Evolutionary conservation across 441 rosid species (phyloP), one percentile per base, ranked within the genome.

Genomic region (Daphne laureola): DNA sequence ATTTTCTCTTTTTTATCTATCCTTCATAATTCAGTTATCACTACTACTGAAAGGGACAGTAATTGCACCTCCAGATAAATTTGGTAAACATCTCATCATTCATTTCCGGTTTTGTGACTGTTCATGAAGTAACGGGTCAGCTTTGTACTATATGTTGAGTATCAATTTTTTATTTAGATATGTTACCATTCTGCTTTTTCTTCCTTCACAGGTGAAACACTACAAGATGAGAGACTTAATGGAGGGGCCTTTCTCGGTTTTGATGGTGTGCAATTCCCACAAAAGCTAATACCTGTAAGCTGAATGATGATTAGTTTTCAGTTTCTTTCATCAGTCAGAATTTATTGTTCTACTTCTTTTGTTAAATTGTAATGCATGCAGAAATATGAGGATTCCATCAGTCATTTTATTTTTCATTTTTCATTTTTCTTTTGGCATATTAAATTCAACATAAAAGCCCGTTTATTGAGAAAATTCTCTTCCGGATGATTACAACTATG

Each of bases 41-140:
- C 67, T 88, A 76, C 79, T 92, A 53, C 63, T 92, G 74, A 86
- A 92, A 84, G 96, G 98, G 67, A 84, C 98, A 51, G 96, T 88
- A 54, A 95, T 92, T 69, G 96, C 98, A 25, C 96, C 98, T 81
- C 96, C 96, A 1, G 98, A 92, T 75, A 92, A 88, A 74, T 92
- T 86, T 79, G 98, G 98, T 92, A 82, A 74, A 58, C 52, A 49
- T 61, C 63, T 61, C 31, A 17, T 54, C 12, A 35, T 68, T 3
- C 55, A 16, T 47, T 40, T 25, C 9, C n/a, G 38, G 38, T 31
- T 54, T 59, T 21, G 9, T 7, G 59, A 21, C 25, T 21, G 43
- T 60, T 55, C n/a, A 46, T 12, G 23, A 55, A 8, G 26, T 38
- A 44, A 18, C 35, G 23, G 35, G 5, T 18, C 36, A 6, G 7